Evolutionary conservation across 2,329 filamentous ascomycete genomes (phyloP).

Genomic region (Pezicula carpinea): DNA sequence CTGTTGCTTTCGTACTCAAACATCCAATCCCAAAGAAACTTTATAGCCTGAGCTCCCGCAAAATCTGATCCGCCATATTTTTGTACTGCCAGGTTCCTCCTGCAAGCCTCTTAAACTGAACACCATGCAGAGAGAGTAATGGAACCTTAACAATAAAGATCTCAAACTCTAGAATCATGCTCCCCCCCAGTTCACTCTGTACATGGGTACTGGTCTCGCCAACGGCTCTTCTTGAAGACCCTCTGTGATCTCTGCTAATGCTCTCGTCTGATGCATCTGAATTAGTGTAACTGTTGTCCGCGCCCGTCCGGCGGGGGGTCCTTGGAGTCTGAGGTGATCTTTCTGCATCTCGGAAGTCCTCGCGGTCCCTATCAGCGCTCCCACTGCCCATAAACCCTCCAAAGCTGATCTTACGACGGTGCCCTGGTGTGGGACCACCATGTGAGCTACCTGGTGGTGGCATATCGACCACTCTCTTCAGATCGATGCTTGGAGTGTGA

Average conservation of each 20-base stretch:
- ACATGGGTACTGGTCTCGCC: conserved; percentile 92
- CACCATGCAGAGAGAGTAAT: conserved; percentile 84
- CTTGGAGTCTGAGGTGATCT: conserved; percentile 44
- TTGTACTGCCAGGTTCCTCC: conserved; percentile 99
- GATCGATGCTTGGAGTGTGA: conserved; percentile 83
- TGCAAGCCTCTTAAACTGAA: conserved; percentile 95
- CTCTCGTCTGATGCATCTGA: conserved; percentile 84
- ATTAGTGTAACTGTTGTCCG: conserved; percentile 74
- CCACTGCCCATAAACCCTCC: conserved; percentile 57
- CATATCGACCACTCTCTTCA: conserved; percentile 65
- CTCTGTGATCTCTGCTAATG: conserved; percentile 48
- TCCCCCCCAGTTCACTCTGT: conserved; percentile 81
- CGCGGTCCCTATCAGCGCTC: conserved; percentile 56
- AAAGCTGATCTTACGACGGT: conserved; percentile 80
- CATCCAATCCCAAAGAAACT: not conserved
- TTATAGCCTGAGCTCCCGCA: conserved; percentile 72
- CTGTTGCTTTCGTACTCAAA: not conserved
- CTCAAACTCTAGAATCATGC: conserved; percentile 83
- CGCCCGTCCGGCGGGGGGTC: conserved; percentile 38
- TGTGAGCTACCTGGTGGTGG: conserved; percentile 50
- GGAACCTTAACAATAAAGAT: conserved; percentile 98
- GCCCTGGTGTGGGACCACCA: conserved; percentile 45
- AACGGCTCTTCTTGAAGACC: conserved; percentile 55
- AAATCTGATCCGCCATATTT: conserved; percentile 93
- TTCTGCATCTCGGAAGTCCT: conserved; percentile 64